A percentile compares a stretch with the other conserved stretches of the same genome.
These are phyloP conservation scores for Aspergillus piperis DNA, from an alignment of 2,329 filamentous ascomycete species.

Conservation along the genomic window DNA sequence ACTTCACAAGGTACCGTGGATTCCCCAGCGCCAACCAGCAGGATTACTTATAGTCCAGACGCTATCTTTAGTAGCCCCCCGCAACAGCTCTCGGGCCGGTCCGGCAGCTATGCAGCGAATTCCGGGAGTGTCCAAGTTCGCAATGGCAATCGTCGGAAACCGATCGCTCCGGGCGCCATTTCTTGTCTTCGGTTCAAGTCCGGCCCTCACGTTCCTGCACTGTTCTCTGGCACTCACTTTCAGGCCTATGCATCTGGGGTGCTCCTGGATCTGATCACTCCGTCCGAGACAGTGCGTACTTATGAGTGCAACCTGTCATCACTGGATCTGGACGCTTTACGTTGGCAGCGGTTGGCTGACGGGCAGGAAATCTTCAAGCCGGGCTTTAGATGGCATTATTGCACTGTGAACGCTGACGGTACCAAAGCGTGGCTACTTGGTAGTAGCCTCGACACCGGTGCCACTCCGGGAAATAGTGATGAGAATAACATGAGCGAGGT, in stretches of 20 bases:
- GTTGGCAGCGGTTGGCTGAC: constrained; percentile 94
- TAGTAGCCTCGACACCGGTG: constrained; percentile 73
- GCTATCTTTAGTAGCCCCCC: constrained; percentile 39
- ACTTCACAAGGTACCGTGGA: constrained; percentile 60
- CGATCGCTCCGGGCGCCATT: constrained; percentile 78
- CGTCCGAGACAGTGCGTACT: constrained; percentile 80
- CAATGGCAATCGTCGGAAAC: constrained; percentile 52
- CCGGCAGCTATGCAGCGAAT: constrained; percentile 69
- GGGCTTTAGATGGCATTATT: constrained; percentile 98
- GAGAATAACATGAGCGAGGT: constrained; percentile 95
- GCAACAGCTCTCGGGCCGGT: constrained; percentile 40
- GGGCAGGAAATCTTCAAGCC: constrained; percentile 89
- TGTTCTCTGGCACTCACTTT: constrained; percentile 90
- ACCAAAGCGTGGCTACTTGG: constrained; percentile 98
- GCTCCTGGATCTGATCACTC: constrained; percentile 90
- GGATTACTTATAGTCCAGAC: constrained; percentile 42
- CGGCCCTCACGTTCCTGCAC: constrained; percentile 80
- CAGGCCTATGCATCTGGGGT: constrained; percentile 93
- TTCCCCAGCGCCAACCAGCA: constrained; percentile 34
- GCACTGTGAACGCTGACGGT: constrained; percentile 90
- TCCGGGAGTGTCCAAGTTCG: constrained; percentile 62
- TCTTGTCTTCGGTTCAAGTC: constrained; percentile 88
- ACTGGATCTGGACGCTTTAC: constrained; percentile 79
- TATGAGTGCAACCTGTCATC: constrained; percentile 89
- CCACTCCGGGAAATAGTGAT: constrained; percentile 68